Percentiles rank a stretch among this genome's conserved stretches.
These are phyloP conservation scores for Fraxinus albicans DNA, from an alignment of 305 asterid genomes.

Conservation along the genomic window DNA sequence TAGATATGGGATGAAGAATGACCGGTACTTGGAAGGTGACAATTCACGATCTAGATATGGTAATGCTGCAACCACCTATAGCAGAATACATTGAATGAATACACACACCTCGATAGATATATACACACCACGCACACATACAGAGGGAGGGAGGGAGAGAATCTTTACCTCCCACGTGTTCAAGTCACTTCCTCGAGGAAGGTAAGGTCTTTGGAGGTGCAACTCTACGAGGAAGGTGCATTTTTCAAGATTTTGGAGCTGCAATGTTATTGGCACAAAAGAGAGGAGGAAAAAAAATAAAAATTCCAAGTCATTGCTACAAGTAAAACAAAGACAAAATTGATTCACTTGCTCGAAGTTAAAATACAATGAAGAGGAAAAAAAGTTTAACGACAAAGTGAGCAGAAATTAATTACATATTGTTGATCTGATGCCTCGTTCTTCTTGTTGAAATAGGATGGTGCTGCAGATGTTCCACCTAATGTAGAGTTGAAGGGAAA, in stretches of 20 bases:
- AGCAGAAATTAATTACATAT: conserved; percentile 55
- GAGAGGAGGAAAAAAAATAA: background rate
- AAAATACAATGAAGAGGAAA: background rate
- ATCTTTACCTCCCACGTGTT: conserved; percentile 82
- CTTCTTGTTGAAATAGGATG: conserved; percentile 80
- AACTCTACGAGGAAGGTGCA: conserved; percentile 86
- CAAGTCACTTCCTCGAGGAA: conserved; percentile 82
- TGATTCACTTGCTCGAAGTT: background rate
- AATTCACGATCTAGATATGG: conserved; percentile 88
- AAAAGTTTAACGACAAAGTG: background rate
- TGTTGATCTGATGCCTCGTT: conserved; percentile 85
- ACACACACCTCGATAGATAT: background rate
- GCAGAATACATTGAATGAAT: background rate
- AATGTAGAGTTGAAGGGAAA: conserved; percentile 81
- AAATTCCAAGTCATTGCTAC: background rate
- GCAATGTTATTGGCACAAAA: conserved; percentile 24
- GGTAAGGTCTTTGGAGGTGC: conserved; percentile 81
- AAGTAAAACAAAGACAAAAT: background rate
- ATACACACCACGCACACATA: background rate
- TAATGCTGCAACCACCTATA: conserved; percentile 79
- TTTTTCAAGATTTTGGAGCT: conserved; percentile 69
- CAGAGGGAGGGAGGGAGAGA: conserved; percentile 22
- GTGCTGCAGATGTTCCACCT: conserved; percentile 96
- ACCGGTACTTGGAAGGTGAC: conserved; percentile 83
- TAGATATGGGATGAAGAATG: conserved; percentile 81